Evolutionary conservation across 768 basidiomycete species (phyloP).

Genomic region (Tricholoma flavovirens): DNA sequence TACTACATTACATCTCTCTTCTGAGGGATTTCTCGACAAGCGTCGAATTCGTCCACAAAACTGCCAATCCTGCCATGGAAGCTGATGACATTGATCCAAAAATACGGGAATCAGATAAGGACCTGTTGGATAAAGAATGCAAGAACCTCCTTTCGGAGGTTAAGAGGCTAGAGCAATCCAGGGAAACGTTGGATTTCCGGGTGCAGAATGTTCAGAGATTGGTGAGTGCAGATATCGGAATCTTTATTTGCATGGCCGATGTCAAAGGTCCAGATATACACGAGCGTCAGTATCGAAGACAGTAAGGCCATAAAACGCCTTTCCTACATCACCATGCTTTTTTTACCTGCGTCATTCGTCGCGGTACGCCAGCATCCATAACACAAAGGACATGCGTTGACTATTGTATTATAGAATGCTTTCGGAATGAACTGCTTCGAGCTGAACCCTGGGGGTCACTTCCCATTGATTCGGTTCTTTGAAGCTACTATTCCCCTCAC

Average conservation of each 20-base stretch:
- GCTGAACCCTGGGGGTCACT: background rate
- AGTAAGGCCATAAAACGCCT: background rate
- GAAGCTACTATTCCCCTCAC: background rate
- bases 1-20: background rate
- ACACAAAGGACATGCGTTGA: background rate
- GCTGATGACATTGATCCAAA: background rate
- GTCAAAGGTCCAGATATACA: background rate
- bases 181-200: background rate
- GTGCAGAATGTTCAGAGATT: background rate
- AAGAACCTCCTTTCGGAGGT: background rate
- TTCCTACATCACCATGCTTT: background rate
- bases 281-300: background rate
- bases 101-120: background rate
- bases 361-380: background rate
- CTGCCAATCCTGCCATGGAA: background rate
- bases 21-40: background rate
- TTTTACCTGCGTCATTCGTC: background rate
- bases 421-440: background rate
- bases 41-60: background rate
- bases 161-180: background rate
- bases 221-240: background rate
- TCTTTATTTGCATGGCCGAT: background rate
- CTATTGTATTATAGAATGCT: background rate
- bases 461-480: background rate
- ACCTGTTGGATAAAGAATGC: background rate